Percentiles rank a stretch among this genome's conserved stretches.
phyloP scores from a whole-genome alignment of 2,329 filamentous ascomycete genomes.

The Polytolypa hystricis region DNA sequence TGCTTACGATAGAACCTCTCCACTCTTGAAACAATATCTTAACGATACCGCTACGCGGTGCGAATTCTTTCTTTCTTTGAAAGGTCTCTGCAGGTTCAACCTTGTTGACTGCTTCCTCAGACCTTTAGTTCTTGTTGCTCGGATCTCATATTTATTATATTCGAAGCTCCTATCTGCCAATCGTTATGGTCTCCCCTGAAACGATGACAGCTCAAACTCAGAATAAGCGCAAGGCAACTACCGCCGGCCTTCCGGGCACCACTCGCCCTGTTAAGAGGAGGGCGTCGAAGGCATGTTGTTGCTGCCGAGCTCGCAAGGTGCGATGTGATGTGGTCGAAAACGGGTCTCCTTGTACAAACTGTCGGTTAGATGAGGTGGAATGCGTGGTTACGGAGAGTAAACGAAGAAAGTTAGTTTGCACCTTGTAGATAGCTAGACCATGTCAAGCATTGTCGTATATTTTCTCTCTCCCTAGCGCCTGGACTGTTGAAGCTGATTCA shows the following conservation, averaged over 20 bases:
- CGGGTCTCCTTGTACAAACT: slow-evolving; percentile 27
- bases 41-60: no score
- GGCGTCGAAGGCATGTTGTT: slow-evolving; percentile 41
- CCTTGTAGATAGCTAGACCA: background rate
- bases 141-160: no score
- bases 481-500: background rate
- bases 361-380: slow-evolving; percentile 18
- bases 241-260: slow-evolving; percentile 43
- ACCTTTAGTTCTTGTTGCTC: no score
- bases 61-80: no score
- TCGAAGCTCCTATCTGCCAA: no score
- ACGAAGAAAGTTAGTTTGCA: slow-evolving; percentile 46
- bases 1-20: no score
- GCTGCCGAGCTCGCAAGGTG: slow-evolving; percentile 43
- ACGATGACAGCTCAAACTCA: slow-evolving; percentile 22
- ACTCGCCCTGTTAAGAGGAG: slow-evolving; percentile 57
- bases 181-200: slow-evolving; percentile 13
- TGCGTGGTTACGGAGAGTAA: slow-evolving; percentile 17
- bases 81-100: no score
- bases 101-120: no score
- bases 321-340: slow-evolving; percentile 41
- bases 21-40: no score
- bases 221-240: slow-evolving; percentile 47
- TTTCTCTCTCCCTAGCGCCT: no score
- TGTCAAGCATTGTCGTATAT: no score